Conservation (phyloP, 2,329 filamentous ascomycete species). For the Colletotrichum sp. region DNA sequence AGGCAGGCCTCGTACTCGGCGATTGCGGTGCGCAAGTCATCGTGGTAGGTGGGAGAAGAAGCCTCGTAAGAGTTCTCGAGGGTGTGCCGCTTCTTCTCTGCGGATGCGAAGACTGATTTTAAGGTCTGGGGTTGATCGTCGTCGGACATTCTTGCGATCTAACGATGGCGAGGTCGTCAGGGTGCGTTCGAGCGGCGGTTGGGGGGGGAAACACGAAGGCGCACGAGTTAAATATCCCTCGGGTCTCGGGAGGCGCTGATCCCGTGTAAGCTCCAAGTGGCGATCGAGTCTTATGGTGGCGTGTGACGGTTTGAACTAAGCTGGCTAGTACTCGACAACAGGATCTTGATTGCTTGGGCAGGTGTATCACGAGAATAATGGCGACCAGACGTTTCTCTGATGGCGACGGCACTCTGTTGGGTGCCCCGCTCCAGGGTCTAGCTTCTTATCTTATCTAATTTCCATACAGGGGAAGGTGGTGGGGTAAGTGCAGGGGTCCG, state of each 20-base stretch:
- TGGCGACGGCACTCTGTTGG: constrained; percentile 5
- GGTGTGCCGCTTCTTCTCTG: constrained; percentile 55
- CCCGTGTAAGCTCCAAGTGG: background rate
- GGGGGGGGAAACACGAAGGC: background rate
- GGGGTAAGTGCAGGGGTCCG: background rate
- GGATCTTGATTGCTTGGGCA: background rate
- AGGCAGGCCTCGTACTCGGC: constrained; percentile 76
- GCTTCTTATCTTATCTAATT: constrained; percentile 21
- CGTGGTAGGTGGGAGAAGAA: constrained; percentile 66
- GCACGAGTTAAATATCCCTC: background rate
- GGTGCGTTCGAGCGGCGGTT: background rate
- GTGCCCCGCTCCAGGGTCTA: constrained; percentile 9
- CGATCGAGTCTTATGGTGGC: background rate
- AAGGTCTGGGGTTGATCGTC: constrained; percentile 54
- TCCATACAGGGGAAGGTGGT: background rate
- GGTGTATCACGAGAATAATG: background rate
- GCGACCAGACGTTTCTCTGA: background rate
- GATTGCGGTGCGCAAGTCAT: constrained; percentile 71
- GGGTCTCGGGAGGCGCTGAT: background rate
- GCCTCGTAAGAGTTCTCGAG: constrained; percentile 70
- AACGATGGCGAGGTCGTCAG: background rate
- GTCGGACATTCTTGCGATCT: constrained; percentile 30
- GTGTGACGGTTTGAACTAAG: background rate
- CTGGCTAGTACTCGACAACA: background rate
- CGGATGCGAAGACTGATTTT: constrained; percentile 52